Percentiles rank a stretch among this genome's conserved stretches.
These are phyloP conservation scores for Lipomyces yamanashiensis DNA, from an alignment of 805 yeast species.

Conservation along the genomic window DNA sequence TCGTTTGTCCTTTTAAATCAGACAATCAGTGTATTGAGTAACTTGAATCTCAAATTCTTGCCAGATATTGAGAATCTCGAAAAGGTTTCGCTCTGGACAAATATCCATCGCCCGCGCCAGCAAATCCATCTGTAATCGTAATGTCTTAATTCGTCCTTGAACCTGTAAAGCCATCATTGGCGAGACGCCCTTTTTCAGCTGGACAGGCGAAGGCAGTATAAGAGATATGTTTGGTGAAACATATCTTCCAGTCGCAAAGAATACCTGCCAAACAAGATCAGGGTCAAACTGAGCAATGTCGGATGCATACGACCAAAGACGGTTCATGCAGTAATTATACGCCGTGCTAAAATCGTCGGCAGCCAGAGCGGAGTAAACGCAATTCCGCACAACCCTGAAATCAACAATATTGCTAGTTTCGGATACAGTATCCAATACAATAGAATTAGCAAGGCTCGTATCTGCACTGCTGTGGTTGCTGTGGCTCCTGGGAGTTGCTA, in stretches of 20 bases:
- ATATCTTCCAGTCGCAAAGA: slow-evolving; percentile 73
- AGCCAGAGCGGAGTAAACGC: slow-evolving; percentile 70
- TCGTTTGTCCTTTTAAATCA: background rate
- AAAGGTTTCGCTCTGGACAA: slow-evolving; percentile 61
- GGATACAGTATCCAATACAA: background rate
- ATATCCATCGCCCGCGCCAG: slow-evolving; percentile 57
- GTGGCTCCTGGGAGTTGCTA: slow-evolving; percentile 4
- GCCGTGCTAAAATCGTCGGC: slow-evolving; percentile 68
- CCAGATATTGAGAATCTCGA: slow-evolving; percentile 68
- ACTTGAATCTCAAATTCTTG: slow-evolving; percentile 35
- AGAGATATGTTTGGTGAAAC: slow-evolving; percentile 50
- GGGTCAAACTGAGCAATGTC: slow-evolving; percentile 40
- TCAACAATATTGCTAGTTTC: slow-evolving; percentile 8
- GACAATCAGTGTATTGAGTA: slow-evolving; percentile 11
- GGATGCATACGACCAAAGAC: slow-evolving; percentile 29
- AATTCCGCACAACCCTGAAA: slow-evolving; percentile 44
- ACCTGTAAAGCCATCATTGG: slow-evolving; percentile 40
- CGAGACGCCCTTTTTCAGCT: background rate
- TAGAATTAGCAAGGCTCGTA: slow-evolving; percentile 6
- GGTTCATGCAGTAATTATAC: slow-evolving; percentile 44
- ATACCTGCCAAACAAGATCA: slow-evolving; percentile 64
- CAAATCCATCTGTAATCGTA: slow-evolving; percentile 59
- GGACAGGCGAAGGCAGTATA: slow-evolving; percentile 17
- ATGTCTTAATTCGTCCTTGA: slow-evolving; percentile 47
- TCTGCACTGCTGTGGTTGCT: background rate